Evolutionary conservation across 73 alveolate species (phyloP).

Genomic region (Diophrys appendiculata): DNA sequence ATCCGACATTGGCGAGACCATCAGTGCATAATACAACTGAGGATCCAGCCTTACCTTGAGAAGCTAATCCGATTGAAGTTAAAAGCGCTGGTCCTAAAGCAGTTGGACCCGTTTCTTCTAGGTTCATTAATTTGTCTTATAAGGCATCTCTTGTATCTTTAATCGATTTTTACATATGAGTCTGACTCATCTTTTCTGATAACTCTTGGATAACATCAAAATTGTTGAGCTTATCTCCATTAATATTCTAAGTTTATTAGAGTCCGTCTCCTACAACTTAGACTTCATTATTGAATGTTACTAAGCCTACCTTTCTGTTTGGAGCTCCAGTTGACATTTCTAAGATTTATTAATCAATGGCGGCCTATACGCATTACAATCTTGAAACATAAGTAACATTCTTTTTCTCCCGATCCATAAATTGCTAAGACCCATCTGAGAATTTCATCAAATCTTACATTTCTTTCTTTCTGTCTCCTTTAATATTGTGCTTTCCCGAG

Average conservation of each 20-base stretch:
- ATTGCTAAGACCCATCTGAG: constrained; percentile 65
- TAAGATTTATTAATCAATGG: constrained; percentile 77
- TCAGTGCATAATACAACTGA: constrained; percentile 91
- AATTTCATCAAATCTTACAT: constrained; percentile 50
- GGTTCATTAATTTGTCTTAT: constrained; percentile 41
- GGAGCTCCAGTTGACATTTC: constrained; percentile 72
- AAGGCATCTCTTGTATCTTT: constrained; percentile 58
- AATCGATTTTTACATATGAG: constrained; percentile 63
- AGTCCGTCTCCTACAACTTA: constrained; percentile 91
- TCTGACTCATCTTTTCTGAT: constrained; percentile 49
- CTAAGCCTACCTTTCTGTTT: constrained; percentile 82
- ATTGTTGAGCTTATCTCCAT: constrained; percentile 79
- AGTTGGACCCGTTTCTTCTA: constrained; percentile 88
- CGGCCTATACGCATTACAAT: constrained; percentile 76
- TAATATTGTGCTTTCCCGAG: constrained; percentile 66
- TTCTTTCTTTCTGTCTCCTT: constrained; percentile 56
- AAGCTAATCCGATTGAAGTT: constrained; percentile 75
- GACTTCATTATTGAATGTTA: constrained; percentile 88
- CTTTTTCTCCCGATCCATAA: constrained; percentile 34
- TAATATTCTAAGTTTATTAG: constrained; percentile 56
- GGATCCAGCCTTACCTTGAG: constrained; percentile 82
- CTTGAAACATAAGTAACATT: constrained; percentile 79
- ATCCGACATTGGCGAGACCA: constrained; percentile 95
- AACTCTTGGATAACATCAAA: constrained; percentile 58
- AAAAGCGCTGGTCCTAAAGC: constrained; percentile 95